phyloP scores from a whole-genome alignment of 306 rosid species.

The Sicyos edulis region DNA sequence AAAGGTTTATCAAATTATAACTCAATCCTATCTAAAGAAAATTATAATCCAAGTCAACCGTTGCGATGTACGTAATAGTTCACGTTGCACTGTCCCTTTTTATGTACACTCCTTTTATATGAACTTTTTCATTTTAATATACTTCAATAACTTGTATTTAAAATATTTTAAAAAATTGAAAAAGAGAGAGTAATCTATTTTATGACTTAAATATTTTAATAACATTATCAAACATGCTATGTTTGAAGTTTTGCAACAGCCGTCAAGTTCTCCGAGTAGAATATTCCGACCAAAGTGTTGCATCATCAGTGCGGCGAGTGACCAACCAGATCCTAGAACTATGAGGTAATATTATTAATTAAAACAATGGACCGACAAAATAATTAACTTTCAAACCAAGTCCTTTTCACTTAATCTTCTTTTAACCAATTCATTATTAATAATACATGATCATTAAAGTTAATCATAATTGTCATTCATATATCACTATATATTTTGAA shows the following conservation, averaged over 20 bases:
- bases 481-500: background rate
- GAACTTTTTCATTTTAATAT: too few relatives aligned
- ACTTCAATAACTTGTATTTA: too few relatives aligned
- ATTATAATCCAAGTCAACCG: too few relatives aligned
- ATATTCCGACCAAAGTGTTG: conserved; percentile 12
- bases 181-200: too few relatives aligned
- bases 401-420: conserved; percentile 4
- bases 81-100: too few relatives aligned
- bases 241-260: conserved; percentile 10
- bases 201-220: too few relatives aligned
- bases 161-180: too few relatives aligned
- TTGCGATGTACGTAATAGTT: too few relatives aligned
- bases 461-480: conserved; percentile 9
- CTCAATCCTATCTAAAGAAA: too few relatives aligned
- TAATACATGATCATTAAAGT: conserved; percentile 9
- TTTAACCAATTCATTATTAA: background rate
- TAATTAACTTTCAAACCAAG: conserved; percentile 1
- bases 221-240: conserved; percentile 2
- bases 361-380: conserved; percentile 11
- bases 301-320: background rate
- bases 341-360: conserved; percentile 7
- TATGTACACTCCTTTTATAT: too few relatives aligned
- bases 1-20: too few relatives aligned
- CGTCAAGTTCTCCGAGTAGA: conserved; percentile 8
- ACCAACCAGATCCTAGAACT: background rate